These are phyloP conservation scores for Cystobasidiaceae sp. DNA, from an alignment of 1,284 basidiomycete genomes.

Conservation along the genomic window DNA sequence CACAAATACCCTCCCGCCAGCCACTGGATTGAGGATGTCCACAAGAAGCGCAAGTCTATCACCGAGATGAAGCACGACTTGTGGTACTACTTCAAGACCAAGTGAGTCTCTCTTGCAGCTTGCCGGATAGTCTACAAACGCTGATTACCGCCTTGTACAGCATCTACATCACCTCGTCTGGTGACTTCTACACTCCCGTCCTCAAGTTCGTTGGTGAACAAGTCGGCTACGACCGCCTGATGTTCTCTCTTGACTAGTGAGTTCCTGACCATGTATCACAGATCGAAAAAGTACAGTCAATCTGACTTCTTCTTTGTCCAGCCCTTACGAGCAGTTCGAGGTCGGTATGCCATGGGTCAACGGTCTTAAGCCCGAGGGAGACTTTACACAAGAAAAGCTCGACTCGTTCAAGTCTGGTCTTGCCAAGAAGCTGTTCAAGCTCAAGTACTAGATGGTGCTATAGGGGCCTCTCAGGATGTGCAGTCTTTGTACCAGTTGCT, in stretches of 20 bases:
- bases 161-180: conserved; percentile 44
- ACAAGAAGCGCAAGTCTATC: conserved; percentile 40
- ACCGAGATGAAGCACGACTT: conserved; percentile 37
- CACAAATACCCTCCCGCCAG: not conserved
- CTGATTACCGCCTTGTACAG: conserved; percentile 30
- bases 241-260: conserved; percentile 46
- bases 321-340: conserved; percentile 46
- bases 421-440: conserved; percentile 26
- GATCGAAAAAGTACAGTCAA: not conserved
- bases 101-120: not conserved
- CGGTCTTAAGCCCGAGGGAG: conserved; percentile 32
- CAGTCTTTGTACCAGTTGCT: not conserved
- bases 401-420: conserved; percentile 25
- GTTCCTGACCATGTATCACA: not conserved
- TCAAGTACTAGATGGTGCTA: conserved; percentile 2
- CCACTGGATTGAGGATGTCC: conserved; percentile 46
- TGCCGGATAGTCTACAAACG: conserved; percentile 26
- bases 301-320: not conserved
- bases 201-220: conserved; percentile 41
- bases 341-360: conserved; percentile 42
- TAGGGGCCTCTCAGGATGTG: not conserved
- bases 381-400: conserved; percentile 29
- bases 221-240: conserved; percentile 43
- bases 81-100: conserved; percentile 27
- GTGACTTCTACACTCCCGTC: conserved; percentile 40